Evolutionary conservation across 306 rosid genomes (phyloP).

Genomic region (Biancaea sappan): DNA sequence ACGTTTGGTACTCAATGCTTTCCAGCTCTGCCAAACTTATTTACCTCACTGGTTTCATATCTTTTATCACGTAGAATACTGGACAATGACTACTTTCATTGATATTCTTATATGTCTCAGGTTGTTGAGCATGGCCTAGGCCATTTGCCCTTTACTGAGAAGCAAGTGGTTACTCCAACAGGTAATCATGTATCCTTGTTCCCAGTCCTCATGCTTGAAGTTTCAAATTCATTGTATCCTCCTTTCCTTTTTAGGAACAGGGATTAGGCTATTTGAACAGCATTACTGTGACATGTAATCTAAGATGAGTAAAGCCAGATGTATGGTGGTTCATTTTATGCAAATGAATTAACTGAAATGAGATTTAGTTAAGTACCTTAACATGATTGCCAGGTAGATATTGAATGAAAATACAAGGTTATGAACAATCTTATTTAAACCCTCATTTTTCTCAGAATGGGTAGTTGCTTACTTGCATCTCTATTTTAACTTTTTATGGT

Average conservation of each 20-base stretch:
- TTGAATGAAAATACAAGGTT: not conserved
- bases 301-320: not conserved
- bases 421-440: not conserved
- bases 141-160: conserved; percentile 95
- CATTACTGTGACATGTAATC: not conserved
- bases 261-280: conserved; percentile 22
- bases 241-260: conserved; percentile 5
- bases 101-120: conserved; percentile 42
- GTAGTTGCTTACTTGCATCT: no score
- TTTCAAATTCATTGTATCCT: conserved; percentile 22
- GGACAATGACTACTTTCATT: conserved; percentile 22
- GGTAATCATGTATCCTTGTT: conserved; percentile 46
- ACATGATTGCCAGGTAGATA: not conserved
- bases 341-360: conserved; percentile 13
- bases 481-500: not conserved
- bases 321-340: conserved; percentile 11
- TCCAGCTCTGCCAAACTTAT: conserved; percentile 20
- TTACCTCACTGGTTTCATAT: conserved; percentile 16
- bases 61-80: conserved; percentile 7
- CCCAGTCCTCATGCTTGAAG: conserved; percentile 1
- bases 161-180: conserved; percentile 94
- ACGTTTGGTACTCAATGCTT: conserved; percentile 66
- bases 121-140: conserved; percentile 99
- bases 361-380: not conserved
- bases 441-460: not conserved